phyloP scores from a whole-genome alignment of 495 filamentous ascomycete genomes.

The Penicillium subrubescens region DNA sequence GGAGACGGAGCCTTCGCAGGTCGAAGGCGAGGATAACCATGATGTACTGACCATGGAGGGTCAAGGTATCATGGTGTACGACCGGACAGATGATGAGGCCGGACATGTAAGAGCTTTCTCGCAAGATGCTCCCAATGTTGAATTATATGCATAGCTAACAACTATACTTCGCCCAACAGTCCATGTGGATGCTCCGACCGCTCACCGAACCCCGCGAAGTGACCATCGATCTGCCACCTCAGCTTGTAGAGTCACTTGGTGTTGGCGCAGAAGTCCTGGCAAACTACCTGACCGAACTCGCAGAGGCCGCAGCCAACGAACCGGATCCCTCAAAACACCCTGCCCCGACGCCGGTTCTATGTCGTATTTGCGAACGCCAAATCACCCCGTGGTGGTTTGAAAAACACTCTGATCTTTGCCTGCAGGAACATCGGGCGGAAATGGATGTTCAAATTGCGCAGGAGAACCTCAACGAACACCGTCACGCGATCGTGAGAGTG shows the following conservation, averaged over 20 bases:
- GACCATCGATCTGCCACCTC: conserved; percentile 86
- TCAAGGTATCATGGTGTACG: conserved; percentile 97
- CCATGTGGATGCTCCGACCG: conserved; percentile 99
- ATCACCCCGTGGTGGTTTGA: conserved; percentile 99
- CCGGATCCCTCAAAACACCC: conserved; percentile 84
- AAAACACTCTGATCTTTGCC: conserved; percentile 94
- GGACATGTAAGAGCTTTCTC: conserved; percentile 72
- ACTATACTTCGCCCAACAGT: conserved; percentile 53
- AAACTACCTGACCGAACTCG: conserved; percentile 84
- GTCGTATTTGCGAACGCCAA: conserved; percentile 95
- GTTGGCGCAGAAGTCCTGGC: conserved; percentile 94
- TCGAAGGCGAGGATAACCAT: conserved; percentile 47
- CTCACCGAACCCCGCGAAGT: conserved; percentile 85
- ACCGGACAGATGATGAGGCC: conserved; percentile 76
- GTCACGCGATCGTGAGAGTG: conserved; percentile 93
- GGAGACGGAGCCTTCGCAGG: conserved; percentile 42
- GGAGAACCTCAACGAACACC: conserved; percentile 89
- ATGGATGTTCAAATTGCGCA: conserved; percentile 97
- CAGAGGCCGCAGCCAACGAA: conserved; percentile 83
- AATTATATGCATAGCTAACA: conserved; percentile 21
- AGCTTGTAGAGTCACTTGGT: conserved; percentile 93
- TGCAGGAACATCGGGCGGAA: conserved; percentile 94
- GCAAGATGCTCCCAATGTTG: background rate
- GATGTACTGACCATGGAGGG: conserved; percentile 80
- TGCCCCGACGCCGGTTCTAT: conserved; percentile 87